Base-by-base conservation (phyloP, 169 alveolate species). In the Plasmodium yoelii region DNA sequence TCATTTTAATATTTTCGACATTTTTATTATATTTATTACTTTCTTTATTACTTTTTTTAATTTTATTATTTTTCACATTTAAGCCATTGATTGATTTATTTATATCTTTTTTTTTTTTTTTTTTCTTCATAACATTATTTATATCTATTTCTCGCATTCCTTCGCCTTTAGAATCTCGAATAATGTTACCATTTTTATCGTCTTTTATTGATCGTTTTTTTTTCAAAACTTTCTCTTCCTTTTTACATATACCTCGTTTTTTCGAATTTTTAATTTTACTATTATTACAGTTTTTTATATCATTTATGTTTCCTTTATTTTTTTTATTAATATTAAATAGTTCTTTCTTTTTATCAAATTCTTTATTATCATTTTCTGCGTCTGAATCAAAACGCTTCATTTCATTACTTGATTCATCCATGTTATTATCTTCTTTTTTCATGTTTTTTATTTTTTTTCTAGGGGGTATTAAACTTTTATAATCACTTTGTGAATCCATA, bases 381-480 rank as follows among this genome's bases (percentile, higher is more conserved):
- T 39, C 47, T 6, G 42, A 1, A 18, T n/a, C 57, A 24, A 18
- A 9, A 39, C 13, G 8, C 18, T 51, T 6, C 10, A 13, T 75
- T 19, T 77, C 57, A 46, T 46, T 46, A 12, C 22, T 55, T 56
- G 19, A 13, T 63, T 75, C 63, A 13, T 1, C 49, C 47, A 63
- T 56, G 10, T 53, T 26, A 19, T 49, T 55, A 6, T 71, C 69
- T 26, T 63, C 75, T 47, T 63, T 64, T 77, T 64, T 77, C 67
- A 63, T 63, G 26, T 77, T 63, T 77, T 56, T 77, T 13, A 63
- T 63, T 63, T 77, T 77, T 77, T 77, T 77, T 59, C 77, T 77
- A 24, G 75, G 69, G 67, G 88, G 74, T 55, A 64, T 53, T 15
- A 65, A 47, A 47, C 47, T 63, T 42, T 61, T 65, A 73, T 73